Conservation (phyloP, 78 protist genomes). For the Dictyostelium intermedium region DNA sequence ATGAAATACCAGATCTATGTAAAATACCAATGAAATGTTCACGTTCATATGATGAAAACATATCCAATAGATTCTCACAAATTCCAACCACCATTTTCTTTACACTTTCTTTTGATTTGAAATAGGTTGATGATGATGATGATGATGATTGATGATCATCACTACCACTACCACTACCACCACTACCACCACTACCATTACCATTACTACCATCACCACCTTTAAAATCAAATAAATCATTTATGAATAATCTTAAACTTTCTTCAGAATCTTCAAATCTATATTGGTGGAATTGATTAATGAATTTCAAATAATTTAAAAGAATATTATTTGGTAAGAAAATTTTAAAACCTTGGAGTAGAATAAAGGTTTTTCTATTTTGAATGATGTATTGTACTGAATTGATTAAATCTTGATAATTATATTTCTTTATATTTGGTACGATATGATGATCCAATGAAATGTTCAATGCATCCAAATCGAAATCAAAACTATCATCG, state of each 20-base stretch:
- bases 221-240: background rate
- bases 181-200: too few relatives aligned
- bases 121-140: background rate
- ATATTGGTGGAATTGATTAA: slow-evolving; percentile 63
- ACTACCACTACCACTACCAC: background rate
- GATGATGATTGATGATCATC: too few relatives aligned
- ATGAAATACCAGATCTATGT: slow-evolving; percentile 1
- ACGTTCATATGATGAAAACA: slow-evolving; percentile 32
- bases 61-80: slow-evolving; percentile 29
- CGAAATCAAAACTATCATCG: slow-evolving; percentile 53
- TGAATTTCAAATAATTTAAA: slow-evolving; percentile 25
- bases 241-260: slow-evolving; percentile 14
- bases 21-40: slow-evolving; percentile 51
- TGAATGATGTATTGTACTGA: slow-evolving; percentile 5
- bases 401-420: background rate
- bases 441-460: slow-evolving; percentile 32
- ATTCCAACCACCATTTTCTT: background rate
- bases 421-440: slow-evolving; percentile 15
- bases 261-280: slow-evolving; percentile 67
- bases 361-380: slow-evolving; percentile 46
- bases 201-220: background rate
- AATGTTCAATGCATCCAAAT: slow-evolving; percentile 27
- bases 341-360: slow-evolving; percentile 55
- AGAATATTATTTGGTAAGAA: slow-evolving; percentile 38
- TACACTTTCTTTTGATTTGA: background rate